Conservation (phyloP, 257 asterid species). For the Solanum chilense region DNA sequence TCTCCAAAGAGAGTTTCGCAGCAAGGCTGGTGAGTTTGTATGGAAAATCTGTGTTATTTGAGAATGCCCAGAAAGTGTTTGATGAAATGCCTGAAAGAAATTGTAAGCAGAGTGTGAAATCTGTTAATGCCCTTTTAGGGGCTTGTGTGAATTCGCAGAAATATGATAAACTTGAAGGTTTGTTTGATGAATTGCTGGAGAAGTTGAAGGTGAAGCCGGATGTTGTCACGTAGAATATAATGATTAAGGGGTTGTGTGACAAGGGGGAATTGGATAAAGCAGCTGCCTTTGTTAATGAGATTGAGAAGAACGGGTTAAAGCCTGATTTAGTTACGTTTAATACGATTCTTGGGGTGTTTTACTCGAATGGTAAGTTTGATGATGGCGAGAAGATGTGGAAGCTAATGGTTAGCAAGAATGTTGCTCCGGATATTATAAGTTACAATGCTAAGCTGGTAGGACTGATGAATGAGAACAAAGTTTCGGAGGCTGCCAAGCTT, state of each 20-base stretch:
- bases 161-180: conserved; percentile 8
- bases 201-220: conserved; percentile 24
- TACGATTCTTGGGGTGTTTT: conserved; percentile 18
- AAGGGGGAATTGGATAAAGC: conserved; percentile 19
- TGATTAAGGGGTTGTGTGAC: conserved; percentile 30
- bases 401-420: conserved; percentile 8
- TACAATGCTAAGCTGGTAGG: conserved; percentile 28
- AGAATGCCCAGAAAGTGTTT: conserved; percentile 27
- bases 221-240: conserved; percentile 18
- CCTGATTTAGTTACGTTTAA: conserved; percentile 29
- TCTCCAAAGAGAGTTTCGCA: conserved; percentile 26
- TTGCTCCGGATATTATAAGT: conserved; percentile 20
- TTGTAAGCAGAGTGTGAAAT: conserved; percentile 18
- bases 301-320: conserved; percentile 18
- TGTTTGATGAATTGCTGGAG: conserved; percentile 19
- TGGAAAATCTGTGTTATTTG: conserved; percentile 28
- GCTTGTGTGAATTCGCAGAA: conserved; percentile 27
- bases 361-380: conserved; percentile 14
- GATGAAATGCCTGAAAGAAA: conserved; percentile 36
- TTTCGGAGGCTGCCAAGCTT: conserved; percentile 17
- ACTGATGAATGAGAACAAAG: conserved; percentile 11
- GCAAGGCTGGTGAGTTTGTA: conserved; percentile 19
- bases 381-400: conserved; percentile 35
- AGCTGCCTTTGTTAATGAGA: conserved; percentile 6
- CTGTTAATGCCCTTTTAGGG: conserved; percentile 35